Percentiles rank a stretch among this genome's conserved stretches.
Evolutionary conservation across 257 asterid species (phyloP).

Genomic region (Salvia hispanica): DNA sequence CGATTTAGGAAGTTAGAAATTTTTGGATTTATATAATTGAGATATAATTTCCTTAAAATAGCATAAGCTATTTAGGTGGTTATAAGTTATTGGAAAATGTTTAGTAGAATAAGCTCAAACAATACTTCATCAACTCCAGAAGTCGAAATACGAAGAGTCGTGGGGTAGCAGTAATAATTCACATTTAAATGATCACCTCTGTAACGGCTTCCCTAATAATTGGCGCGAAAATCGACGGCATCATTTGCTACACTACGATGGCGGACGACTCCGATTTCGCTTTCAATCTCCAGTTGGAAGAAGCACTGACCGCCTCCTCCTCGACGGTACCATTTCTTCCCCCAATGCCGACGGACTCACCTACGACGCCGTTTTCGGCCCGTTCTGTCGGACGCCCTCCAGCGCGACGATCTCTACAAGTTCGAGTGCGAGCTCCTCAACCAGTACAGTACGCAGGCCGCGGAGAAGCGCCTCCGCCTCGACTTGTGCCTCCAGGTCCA

Average conservation of each 20-base stretch:
- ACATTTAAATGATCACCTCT: neutral
- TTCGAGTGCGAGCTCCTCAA: constrained; percentile 44
- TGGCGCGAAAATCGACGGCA: neutral
- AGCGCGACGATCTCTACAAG: constrained; percentile 37
- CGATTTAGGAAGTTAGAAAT: no score
- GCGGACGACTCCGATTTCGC: constrained; percentile 47
- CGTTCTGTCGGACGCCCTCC: constrained; percentile 28
- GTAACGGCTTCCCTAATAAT: neutral
- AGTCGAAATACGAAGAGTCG: no score
- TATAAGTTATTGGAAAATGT: no score
- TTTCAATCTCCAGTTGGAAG: constrained; percentile 58
- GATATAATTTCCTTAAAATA: no score
- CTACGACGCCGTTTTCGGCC: constrained; percentile 35
- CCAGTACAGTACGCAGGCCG: constrained; percentile 35
- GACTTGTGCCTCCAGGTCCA: constrained; percentile 60
- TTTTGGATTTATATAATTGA: no score
- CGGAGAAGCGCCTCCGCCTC: constrained; percentile 33
- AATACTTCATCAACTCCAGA: no score
- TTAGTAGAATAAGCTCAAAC: no score
- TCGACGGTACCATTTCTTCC: constrained; percentile 33
- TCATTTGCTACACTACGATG: constrained; percentile 16
- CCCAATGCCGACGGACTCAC: constrained; percentile 25
- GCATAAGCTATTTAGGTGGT: no score
- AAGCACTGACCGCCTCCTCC: constrained; percentile 56
- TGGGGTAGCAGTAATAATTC: neutral